Base-by-base conservation (phyloP, 768 basidiomycete species). In the Cystoderma amianthinum region DNA sequence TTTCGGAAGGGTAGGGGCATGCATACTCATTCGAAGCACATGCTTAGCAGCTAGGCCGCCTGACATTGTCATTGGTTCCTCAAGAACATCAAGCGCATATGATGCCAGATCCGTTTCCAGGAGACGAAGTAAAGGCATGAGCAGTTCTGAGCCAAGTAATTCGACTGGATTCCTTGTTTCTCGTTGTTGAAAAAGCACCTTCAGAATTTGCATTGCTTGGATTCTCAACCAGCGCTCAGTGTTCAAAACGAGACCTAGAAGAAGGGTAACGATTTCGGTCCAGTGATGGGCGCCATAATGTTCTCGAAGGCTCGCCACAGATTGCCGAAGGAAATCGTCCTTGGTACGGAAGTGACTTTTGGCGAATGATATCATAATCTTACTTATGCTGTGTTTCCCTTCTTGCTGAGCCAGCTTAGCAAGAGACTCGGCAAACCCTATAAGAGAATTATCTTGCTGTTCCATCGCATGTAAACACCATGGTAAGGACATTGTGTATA, bases 301-400 rank as follows among this genome's bases (percentile, higher is more conserved):
- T 54, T 96, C 93, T 16, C 91, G 80, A 25, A 97, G 71, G 50
- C 86, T 83, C 2, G 79, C 71, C 16, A 91, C 82, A 0, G 89
- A 91, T 55, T 96, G 91, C 3, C 90, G 80, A 44, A 95, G 73
- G 64, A 95, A 95, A 61, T 96, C 93, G 39, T 97, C 93, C 53
- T 83, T 83, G 2, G 91, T 91, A 36, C 93, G 73, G 70, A 97
- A 96, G 38, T 87, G 83, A 16, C 72, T 69, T 60, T 89, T 89
- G 42, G 86, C 78, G 51, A 94, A 94, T 2, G 89, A 92, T 3
- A 72, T 82, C 84, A 95, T 87, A 53, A 97, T 86, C 36, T 87
- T 82, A 40, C 79, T 72, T 51, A 96, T 87, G 52, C 83, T 86
- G n/a, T 76, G 72, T 20, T 81, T 74, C 19, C 79, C 81, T 48